phyloP scores from a whole-genome alignment of 805 yeast genomes.

The Hanseniaspora nectarophila region DNA sequence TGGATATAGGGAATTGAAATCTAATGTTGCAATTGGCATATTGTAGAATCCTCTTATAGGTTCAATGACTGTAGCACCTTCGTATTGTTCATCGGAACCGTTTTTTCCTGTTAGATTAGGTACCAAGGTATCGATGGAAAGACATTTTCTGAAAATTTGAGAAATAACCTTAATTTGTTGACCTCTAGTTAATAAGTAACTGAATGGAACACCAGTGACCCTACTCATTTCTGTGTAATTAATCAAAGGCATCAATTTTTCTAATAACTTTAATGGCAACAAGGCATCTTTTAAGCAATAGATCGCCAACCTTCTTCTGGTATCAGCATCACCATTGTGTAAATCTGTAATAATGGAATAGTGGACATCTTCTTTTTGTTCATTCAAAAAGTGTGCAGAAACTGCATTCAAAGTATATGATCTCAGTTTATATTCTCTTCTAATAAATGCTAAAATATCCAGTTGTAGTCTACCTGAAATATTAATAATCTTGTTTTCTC shows the following conservation, averaged over 20 bases:
- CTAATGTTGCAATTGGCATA: constrained; percentile 93
- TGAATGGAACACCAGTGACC: constrained; percentile 96
- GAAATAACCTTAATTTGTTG: constrained; percentile 97
- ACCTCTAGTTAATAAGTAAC: constrained; percentile 78
- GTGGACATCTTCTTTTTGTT: constrained; percentile 96
- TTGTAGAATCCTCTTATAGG: constrained; percentile 92
- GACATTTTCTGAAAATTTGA: constrained; percentile 85
- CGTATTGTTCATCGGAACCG: constrained; percentile 85
- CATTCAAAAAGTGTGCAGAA: constrained; percentile 82
- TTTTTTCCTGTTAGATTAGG: constrained; percentile 66
- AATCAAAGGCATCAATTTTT: constrained; percentile 89
- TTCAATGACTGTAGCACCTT: constrained; percentile 98
- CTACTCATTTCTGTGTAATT: constrained; percentile 99
- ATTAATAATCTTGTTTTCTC: constrained; percentile 82
- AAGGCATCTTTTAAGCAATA: constrained; percentile 95
- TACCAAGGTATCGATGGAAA: constrained; percentile 71
- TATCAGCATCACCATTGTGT: constrained; percentile 83
- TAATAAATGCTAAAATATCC: constrained; percentile 83
- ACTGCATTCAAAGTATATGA: constrained; percentile 92
- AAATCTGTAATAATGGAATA: constrained; percentile 91
- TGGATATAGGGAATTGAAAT: constrained; percentile 94
- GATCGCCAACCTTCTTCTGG: constrained; percentile 89
- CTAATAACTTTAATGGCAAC: constrained; percentile 74
- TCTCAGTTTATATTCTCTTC: constrained; percentile 87
- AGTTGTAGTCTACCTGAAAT: constrained; percentile 94